A percentile compares a stretch with the other conserved stretches of the same genome.
These are phyloP conservation scores for Kalmusia sp. DNA, from an alignment of 2,329 filamentous ascomycete species.

Conservation along the genomic window DNA sequence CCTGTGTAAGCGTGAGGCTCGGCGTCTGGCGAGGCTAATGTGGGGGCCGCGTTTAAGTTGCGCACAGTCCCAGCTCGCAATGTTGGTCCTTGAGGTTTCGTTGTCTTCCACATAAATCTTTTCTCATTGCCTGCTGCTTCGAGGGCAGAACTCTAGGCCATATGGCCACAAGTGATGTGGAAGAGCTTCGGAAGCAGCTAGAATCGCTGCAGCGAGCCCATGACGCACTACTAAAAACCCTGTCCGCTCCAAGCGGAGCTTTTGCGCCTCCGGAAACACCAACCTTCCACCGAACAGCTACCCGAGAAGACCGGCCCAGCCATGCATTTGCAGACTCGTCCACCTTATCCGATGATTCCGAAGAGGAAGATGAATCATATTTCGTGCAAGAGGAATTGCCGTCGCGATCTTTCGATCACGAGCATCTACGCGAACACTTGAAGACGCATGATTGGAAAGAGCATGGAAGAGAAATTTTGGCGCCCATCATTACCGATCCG, in stretches of 20 bases:
- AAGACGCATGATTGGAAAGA: conserved; percentile 52
- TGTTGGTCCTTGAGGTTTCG: too few relatives aligned
- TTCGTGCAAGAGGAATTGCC: conserved; percentile 51
- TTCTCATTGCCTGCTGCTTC: background rate
- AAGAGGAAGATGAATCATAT: conserved; percentile 43
- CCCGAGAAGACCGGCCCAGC: conserved; percentile 23
- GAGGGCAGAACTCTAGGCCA: background rate
- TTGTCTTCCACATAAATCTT: background rate
- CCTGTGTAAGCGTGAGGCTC: conserved; percentile 22
- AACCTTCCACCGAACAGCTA: conserved; percentile 29
- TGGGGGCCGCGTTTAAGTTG: conserved; percentile 21
- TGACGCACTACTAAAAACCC: conserved; percentile 35
- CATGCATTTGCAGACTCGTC: conserved; percentile 43
- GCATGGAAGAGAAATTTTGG: conserved; percentile 50
- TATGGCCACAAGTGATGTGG: conserved; percentile 37
- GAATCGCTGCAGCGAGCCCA: conserved; percentile 42
- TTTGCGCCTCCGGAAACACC: conserved; percentile 33
- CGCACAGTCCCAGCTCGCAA: conserved; percentile 4
- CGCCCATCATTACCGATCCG: conserved; percentile 53
- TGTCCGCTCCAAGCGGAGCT: conserved; percentile 35
- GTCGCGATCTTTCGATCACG: conserved; percentile 50
- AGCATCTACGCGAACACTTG: conserved; percentile 54
- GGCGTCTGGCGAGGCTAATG: conserved; percentile 24
- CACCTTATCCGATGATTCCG: conserved; percentile 43
- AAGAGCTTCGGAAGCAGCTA: conserved; percentile 40